Percentiles rank a stretch among this genome's conserved stretches.
Evolutionary conservation across 352 stramenopile species (phyloP).

Genomic region (Hyphochytrium catenoides): DNA sequence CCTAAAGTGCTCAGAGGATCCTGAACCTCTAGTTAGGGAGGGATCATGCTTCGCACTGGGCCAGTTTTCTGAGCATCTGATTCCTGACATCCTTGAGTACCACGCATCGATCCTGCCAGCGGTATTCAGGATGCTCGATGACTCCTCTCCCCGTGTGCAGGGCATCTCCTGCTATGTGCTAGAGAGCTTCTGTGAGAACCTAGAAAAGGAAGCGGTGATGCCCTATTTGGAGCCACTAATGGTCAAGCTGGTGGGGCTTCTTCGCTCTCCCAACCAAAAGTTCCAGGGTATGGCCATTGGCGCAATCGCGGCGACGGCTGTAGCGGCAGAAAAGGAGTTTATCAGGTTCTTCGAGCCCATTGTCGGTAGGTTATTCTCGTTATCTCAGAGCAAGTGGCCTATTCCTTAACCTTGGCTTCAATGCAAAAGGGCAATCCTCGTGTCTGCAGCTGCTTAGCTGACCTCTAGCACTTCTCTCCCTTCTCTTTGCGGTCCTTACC

Average conservation of each 20-base stretch:
- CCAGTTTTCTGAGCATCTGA: conserved; percentile 92
- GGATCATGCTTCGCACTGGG: conserved; percentile 92
- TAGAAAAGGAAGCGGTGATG: conserved; percentile 79
- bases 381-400: too few relatives aligned
- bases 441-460: too few relatives aligned
- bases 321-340: conserved; percentile 90
- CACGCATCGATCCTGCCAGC: conserved; percentile 85
- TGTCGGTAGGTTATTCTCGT: too few relatives aligned
- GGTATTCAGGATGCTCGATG: conserved; percentile 80
- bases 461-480: too few relatives aligned
- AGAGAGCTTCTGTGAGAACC: conserved; percentile 95
- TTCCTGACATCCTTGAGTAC: conserved; percentile 86
- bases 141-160: conserved; percentile 75
- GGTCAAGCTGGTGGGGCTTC: conserved; percentile 76
- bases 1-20: conserved; percentile 66
- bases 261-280: conserved; percentile 67
- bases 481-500: too few relatives aligned
- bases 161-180: conserved; percentile 90
- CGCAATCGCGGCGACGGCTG: conserved; percentile 81
- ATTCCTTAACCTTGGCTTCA: too few relatives aligned
- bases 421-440: too few relatives aligned
- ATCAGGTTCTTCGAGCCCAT: conserved; percentile 79
- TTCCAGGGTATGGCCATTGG: conserved; percentile 93
- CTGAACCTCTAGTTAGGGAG: conserved; percentile 78
- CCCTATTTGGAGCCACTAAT: conserved; percentile 85